These are phyloP conservation scores for Arthroderma sp. DNA, from an alignment of 2,329 filamentous ascomycete species.

Conservation along the genomic window DNA sequence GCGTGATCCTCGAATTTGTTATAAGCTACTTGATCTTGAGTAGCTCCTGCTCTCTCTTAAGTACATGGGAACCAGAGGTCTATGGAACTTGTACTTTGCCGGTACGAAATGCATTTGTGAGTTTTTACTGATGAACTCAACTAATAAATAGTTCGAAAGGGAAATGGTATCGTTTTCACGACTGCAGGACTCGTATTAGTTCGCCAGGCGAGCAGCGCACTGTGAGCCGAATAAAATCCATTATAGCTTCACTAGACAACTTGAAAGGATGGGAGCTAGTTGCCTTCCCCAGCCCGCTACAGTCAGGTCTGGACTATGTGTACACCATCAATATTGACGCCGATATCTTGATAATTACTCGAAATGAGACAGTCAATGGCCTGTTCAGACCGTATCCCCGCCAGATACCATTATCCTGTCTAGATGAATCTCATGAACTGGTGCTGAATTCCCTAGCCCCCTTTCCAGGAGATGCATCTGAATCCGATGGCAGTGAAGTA, in stretches of 20 bases:
- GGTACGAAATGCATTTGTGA: constrained; percentile 3
- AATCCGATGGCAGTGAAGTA: constrained; percentile 2
- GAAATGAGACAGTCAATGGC: constrained; percentile 3
- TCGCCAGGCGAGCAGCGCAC: constrained; percentile 5
- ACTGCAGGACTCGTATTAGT: constrained; percentile 4
- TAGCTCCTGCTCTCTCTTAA: neutral
- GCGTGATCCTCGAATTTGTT: no score
- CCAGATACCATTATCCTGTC: constrained; percentile 4
- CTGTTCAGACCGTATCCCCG: constrained; percentile 2
- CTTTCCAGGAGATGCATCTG: neutral
- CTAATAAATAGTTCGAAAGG: constrained; percentile 13
- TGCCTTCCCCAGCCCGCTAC: constrained; percentile 13
- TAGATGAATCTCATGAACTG: constrained; percentile 1
- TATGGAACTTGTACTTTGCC: constrained; percentile 9
- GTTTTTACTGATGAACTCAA: constrained; percentile 5
- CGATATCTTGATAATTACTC: constrained; percentile 11
- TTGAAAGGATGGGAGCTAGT: constrained; percentile 13
- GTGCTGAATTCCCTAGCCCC: constrained; percentile 2
- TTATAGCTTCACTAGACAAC: constrained; percentile 5
- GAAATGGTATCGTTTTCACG: constrained; percentile 15
- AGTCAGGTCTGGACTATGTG: constrained; percentile 14
- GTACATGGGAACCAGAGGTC: constrained; percentile 8
- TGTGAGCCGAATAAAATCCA: constrained; percentile 4
- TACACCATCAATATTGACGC: constrained; percentile 16
- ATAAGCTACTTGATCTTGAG: neutral